Base-by-base conservation (phyloP, 768 basidiomycete genomes). In the Favolaschia claudopus region DNA sequence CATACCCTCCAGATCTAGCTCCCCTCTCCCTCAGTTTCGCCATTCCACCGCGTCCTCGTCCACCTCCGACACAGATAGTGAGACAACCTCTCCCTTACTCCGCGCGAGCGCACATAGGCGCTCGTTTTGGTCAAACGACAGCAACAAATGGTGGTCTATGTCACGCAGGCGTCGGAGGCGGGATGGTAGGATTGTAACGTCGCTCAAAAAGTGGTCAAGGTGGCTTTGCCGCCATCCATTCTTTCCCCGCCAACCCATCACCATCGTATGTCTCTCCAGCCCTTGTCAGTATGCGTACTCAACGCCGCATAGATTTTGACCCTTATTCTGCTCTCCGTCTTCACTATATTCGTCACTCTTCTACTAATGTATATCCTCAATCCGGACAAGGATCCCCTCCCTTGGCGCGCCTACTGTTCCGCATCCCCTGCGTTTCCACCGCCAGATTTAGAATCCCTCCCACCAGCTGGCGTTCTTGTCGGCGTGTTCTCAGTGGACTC, bases 321-420 rank as follows among this genome's bases (percentile, higher is more conserved):
- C 27, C 79, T 93, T 66, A 81, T 95, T 60, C 78, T 95, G 52
- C 83, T 96, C 67, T 88, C 89, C 49, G 78, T 88, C 62, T 89
- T 97, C 71, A 91, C 91, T 50, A 87, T 93, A 58, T 87, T 87
- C 59, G 80, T 96, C 67, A 96, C 95, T 28, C 85, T 95, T 58
- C 79, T 93, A 53, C 82, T 98, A 75, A 95, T 95, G 69, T 91
- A 97, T 74, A 84, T 96, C 60, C 84, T 98, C 70, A 96, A 97
- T 72, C 96, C 95, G 56, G 96, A 99, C 82, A 98, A 97, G 74
- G 89, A 91, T 49, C 91, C 95, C 20, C 78, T 97, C 7, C 95
- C 95, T 42, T 99, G 95, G 95, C 87, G 95, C 66, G 87, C 89
- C 20, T 97, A 96, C 72, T 99, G 96, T 75, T 85, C 91, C 22